A percentile compares a stretch with the other conserved stretches of the same genome.
Conservation (phyloP, 2,329 filamentous ascomycete species). For the Stagonosporopsis rhizophila region DNA sequence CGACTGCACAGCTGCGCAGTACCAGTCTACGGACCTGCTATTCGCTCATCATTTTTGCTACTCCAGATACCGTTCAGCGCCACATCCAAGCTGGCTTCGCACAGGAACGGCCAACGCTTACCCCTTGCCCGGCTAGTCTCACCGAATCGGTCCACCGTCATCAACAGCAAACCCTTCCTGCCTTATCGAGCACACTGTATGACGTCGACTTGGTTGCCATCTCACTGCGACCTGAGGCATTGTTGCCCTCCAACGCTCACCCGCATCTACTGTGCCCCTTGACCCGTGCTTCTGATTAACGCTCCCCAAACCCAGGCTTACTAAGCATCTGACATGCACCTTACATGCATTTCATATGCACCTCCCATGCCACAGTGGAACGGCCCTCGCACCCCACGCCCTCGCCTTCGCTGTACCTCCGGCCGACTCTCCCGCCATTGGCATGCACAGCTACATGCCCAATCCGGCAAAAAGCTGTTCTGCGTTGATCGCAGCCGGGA, state of each 20-base stretch:
- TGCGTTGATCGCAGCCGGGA: slow-evolving; percentile 15
- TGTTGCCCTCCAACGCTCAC: no score
- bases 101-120: background rate
- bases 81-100: background rate
- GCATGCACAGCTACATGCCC: background rate
- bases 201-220: background rate
- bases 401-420: background rate
- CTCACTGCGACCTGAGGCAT: background rate
- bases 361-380: no score
- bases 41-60: background rate
- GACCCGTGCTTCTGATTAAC: background rate
- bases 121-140: background rate
- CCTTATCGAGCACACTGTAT: background rate
- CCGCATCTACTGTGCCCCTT: background rate
- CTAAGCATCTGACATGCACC: background rate
- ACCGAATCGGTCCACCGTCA: background rate
- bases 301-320: background rate
- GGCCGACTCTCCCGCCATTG: background rate
- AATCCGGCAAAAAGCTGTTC: background rate
- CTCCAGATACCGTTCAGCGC: background rate
- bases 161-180: background rate
- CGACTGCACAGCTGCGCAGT: no score
- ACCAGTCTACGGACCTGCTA: no score
- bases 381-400: no score
- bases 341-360: background rate